Evolutionary conservation across 768 basidiomycete species (phyloP).

Genomic region (Roridomyces roridus): DNA sequence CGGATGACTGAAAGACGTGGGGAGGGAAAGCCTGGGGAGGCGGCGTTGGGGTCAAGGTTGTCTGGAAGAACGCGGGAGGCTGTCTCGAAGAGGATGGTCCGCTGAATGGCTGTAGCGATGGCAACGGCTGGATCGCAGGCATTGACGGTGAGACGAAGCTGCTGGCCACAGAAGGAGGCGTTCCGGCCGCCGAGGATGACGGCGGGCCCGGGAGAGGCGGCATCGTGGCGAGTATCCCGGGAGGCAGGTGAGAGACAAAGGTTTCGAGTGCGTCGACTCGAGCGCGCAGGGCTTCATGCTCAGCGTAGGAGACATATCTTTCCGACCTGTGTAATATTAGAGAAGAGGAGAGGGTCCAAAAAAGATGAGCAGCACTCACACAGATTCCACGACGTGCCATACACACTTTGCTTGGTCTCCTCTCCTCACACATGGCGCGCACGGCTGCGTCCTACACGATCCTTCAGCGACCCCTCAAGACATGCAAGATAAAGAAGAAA

Average conservation of each 20-base stretch:
- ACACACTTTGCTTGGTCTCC: slow-evolving; percentile 83
- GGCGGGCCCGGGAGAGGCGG: no score
- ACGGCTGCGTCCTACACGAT: slow-evolving; percentile 70
- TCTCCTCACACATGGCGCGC: slow-evolving; percentile 79
- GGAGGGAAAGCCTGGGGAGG: no score
- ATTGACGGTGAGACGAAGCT: no score
- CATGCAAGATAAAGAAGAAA: slow-evolving; percentile 13
- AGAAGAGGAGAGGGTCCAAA: background rate
- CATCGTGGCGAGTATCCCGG: no score
- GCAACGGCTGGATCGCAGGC: no score
- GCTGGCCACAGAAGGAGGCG: no score
- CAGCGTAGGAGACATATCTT: slow-evolving; percentile 79
- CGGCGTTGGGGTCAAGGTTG: no score
- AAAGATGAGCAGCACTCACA: slow-evolving; percentile 50
- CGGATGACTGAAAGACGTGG: no score
- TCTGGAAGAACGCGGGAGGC: no score
- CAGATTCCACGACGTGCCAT: slow-evolving; percentile 84
- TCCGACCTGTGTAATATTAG: slow-evolving; percentile 50
- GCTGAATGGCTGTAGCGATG: no score
- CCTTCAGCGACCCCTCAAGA: background rate
- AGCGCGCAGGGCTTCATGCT: slow-evolving; percentile 77
- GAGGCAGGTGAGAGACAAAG: slow-evolving; percentile 23
- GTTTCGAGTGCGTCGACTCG: slow-evolving; percentile 67
- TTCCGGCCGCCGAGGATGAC: no score
- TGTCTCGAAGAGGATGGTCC: no score